Evolutionary conservation across 1,284 basidiomycete species (phyloP), one percentile per base, ranked within the genome.

Genomic region (Melampsora larici-populina): DNA sequence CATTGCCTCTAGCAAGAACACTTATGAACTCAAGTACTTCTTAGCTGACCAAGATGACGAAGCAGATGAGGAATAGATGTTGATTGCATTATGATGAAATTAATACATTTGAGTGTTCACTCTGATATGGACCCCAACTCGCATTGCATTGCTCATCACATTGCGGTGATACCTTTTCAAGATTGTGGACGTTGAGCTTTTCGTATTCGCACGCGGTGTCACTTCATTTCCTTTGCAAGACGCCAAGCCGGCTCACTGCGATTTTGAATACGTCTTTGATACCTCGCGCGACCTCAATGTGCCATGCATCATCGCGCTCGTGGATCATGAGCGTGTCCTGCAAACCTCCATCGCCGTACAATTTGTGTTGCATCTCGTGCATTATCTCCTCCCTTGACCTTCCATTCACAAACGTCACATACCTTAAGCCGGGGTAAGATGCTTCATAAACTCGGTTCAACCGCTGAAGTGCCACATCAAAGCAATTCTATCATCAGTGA

Each of bases 381-480:
- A 89, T 89, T 80, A 96, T 90, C 65, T 84, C 87, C 36, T 87
- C 87, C 65, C 93, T 86, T 74, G 88, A 87, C 77, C 94, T 87
- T 46, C 92, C 92, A 82, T 93, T 92, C 64, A 96, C 94, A 82
- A 94, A 96, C 2, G 93, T 95, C 84, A 95, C 91, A 82, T 92
- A 96, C 33, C 90, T 87, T 79, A 96, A 84, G 1, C 89, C 89
- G 0, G 91, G 89, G 81, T 90, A 96, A 70, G 85, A 85, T 33
- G 83, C 85, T 82, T 93, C 91, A 82, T 95, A 96, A 78, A 89
- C 88, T 8, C 85, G 86, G 81, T 96, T 96, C 69, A 96, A 36
- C 24, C 67, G n/a, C 74, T 76, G 55, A 58, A 29, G 5, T n/a
- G 1, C 18, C 55, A 13, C 40, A 9, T 43, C 7, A 43, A 9